Base-by-base conservation (phyloP, 1,139 yeast species). In the Suhomyces ambrosiae region DNA sequence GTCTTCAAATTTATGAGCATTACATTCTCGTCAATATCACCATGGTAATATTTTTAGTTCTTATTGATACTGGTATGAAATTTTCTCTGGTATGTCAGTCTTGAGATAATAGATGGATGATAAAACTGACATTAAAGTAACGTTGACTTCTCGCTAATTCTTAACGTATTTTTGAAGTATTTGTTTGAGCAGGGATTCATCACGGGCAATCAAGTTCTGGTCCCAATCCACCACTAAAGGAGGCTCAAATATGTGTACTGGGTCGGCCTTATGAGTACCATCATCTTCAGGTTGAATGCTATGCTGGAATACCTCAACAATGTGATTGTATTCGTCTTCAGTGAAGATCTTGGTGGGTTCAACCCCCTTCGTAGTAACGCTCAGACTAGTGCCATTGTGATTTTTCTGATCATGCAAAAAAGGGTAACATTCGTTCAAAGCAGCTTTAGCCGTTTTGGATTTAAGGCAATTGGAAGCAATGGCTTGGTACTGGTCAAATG, bases 191-290 rank as follows among this genome's bases (percentile, higher is more conserved):
- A 68, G 63, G 18, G 47, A 48, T 44, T 64, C 72, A 46, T 69
- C 71, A 34, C 62, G 61, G 14, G 75, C 77, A 44, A 71, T 63
- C 44, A 65, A 39, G 46, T 65, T 61, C 46, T 69, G 75, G 49
- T 71, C 77, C 77, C 77, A 71, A 49, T 71, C 77, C 30, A 71
- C 65, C 24, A 71, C 61, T 52, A 71, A 65, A 0, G 77, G 77
- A 2, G 76, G 70, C 40, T 49, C 52, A 48, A 71, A 71, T 9
- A 71, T 56, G 21, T 65, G 63, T 5, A 60, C 48, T 4, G 72
- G 63, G 31, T 60, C 59, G n/a, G 59, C 54, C 10, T 56, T 63
- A 29, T 38, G 34, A 5, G 42, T 39, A 7, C 59, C 53, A 27
- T 52, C 53, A 9, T 47, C 50, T 6, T 56, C 53, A 19, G 48